Conservation (phyloP, 495 filamentous ascomycete species). For the Parachaetomium inaequale region DNA sequence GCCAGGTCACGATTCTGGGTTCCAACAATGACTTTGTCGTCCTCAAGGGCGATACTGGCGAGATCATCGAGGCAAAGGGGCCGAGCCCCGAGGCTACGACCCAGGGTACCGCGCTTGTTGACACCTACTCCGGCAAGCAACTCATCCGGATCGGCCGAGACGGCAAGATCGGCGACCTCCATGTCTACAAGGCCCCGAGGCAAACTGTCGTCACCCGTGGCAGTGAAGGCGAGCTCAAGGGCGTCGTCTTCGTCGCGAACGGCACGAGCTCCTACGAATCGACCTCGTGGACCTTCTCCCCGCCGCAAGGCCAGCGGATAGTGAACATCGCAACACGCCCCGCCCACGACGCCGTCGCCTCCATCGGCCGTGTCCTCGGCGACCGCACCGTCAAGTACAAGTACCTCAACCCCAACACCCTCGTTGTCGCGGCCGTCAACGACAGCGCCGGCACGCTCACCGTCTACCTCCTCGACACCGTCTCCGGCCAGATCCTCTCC, state of each 20-base stretch:
- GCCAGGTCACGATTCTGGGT: slow-evolving; percentile 55
- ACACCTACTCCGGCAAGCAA: slow-evolving; percentile 47
- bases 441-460: slow-evolving; percentile 54
- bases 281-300: slow-evolving; percentile 71
- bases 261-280: slow-evolving; percentile 45
- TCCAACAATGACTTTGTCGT: slow-evolving; percentile 55
- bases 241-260: slow-evolving; percentile 48
- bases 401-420: slow-evolving; percentile 85
- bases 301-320: slow-evolving; percentile 63
- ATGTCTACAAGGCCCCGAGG: slow-evolving; percentile 39
- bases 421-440: slow-evolving; percentile 69
- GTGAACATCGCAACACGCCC: slow-evolving; percentile 63
- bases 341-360: slow-evolving; percentile 81
- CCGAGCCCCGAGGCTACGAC: slow-evolving; percentile 37
- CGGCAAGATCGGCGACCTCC: slow-evolving; percentile 43
- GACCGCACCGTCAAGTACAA: slow-evolving; percentile 94
- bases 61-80: slow-evolving; percentile 43
- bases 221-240: slow-evolving; percentile 57
- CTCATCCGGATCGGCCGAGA: slow-evolving; percentile 48
- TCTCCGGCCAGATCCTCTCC: slow-evolving; percentile 76
- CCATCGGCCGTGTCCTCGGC: slow-evolving; percentile 89
- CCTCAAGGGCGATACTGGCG: slow-evolving; percentile 56
- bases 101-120: slow-evolving; percentile 48
- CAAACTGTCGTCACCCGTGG: slow-evolving; percentile 60
- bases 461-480: slow-evolving; percentile 80